Percentiles rank a stretch among this genome's conserved stretches.
Conservation (phyloP, 2,329 filamentous ascomycete genomes). For the Hawksworthiomyces lignivorus region DNA sequence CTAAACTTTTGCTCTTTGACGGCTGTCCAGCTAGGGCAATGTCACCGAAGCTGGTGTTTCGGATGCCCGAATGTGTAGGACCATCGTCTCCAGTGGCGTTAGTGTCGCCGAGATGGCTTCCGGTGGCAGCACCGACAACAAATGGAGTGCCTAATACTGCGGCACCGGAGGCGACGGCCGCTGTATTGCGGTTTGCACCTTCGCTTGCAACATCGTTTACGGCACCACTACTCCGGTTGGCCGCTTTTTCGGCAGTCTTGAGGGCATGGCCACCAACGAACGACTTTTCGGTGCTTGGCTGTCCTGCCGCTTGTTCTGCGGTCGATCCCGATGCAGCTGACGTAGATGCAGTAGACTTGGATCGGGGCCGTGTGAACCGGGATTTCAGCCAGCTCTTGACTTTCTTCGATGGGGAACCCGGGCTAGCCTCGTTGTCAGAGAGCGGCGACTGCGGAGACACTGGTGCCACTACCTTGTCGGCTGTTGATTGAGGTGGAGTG, state of each 20-base stretch:
- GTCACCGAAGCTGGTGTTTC: too few relatives aligned
- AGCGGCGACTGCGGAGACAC: constrained; percentile 9
- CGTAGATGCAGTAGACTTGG: constrained; percentile 18
- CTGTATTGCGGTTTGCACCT: too few relatives aligned
- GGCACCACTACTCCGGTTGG: too few relatives aligned
- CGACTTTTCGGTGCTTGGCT: constrained; percentile 8
- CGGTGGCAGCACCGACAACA: constrained; percentile 20
- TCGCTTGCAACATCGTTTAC: too few relatives aligned
- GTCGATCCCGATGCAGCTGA: not conserved
- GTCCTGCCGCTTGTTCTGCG: constrained; percentile 1
- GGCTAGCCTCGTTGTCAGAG: constrained; percentile 11
- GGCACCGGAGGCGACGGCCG: constrained; percentile 2
- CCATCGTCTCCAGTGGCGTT: too few relatives aligned
- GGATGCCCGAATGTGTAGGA: too few relatives aligned
- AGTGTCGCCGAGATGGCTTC: too few relatives aligned
- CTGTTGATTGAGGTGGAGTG: not conserved
- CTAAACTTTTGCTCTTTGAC: too few relatives aligned
- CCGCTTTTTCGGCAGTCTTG: constrained; percentile 14
- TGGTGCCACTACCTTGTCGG: not conserved
- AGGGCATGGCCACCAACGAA: constrained; percentile 38
- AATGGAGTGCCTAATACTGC: constrained; percentile 4
- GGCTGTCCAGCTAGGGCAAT: too few relatives aligned
- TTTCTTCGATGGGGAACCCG: constrained; percentile 20
- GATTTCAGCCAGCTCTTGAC: constrained; percentile 37
- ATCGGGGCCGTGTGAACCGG: constrained; percentile 27